Evolutionary conservation across 2,329 filamentous ascomycete genomes (phyloP), one percentile per base, ranked within the genome.

Genomic region (Cercospora beticola): DNA sequence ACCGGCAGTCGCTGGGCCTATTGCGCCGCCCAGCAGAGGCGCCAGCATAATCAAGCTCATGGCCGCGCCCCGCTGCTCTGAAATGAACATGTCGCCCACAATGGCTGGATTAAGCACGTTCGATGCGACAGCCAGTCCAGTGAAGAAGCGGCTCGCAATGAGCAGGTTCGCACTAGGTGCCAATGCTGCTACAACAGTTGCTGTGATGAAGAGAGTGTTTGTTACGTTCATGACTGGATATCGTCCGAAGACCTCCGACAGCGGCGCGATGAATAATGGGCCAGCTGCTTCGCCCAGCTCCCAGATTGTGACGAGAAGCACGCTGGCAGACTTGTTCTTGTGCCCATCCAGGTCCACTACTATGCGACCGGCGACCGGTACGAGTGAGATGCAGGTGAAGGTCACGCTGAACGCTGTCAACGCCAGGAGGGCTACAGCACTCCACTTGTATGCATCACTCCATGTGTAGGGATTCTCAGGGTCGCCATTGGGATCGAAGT

Each of bases 101-200:
- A 90, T 87, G 26, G 87, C 86, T 0, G 88, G 88, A 70, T 85
- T 87, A 18, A 90, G 81, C 8, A 89, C 87, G 70, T 88, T 82
- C 4, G 80, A 79, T 21, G 82, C 79, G 5, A 84, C 82, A 52
- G 80, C 78, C 33, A 81, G 71, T 49, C 81, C 81, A 54, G 83
- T 82, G 68, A 85, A 78, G 71, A 81, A 81, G 46, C 83, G 73
- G 0, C 81, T 78, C 8, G 76, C 76, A 61, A 84, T 83, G 68
- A 84, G 77, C 4, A 83, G 65, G 1, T 73, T 66, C 5, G 78
- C 78, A 64, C 73, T 81, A 9, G 79, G 76, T 67, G 81, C 80
- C 31, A 77, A 71, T 2, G 79, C 81, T 14, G 80, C 79, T 10
- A 83, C 69, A 10, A 81, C 66, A 10, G 79, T 81, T 30, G 78